These are phyloP conservation scores for Sarcocystis neurona DNA, from an alignment of 169 alveolate species.

Conservation along the genomic window DNA sequence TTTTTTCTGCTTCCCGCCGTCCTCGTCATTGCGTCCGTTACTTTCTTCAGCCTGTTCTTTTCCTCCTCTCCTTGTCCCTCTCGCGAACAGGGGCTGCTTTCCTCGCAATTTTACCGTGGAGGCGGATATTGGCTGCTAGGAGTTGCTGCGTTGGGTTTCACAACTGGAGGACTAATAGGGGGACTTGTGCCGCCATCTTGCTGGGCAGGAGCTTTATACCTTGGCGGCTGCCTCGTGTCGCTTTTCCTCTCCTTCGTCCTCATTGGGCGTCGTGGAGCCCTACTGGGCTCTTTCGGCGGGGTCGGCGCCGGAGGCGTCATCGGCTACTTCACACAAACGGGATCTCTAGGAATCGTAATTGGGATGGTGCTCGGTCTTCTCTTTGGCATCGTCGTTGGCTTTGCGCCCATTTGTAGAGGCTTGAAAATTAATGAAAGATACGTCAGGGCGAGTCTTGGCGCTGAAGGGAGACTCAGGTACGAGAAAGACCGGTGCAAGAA, in stretches of 20 bases:
- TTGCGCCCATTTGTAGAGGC: constrained; percentile 71
- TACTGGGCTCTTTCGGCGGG: constrained; percentile 61
- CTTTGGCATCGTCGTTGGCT: constrained; percentile 74
- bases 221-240: constrained; percentile 56
- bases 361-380: constrained; percentile 70
- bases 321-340: constrained; percentile 47
- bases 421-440: constrained; percentile 72
- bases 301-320: constrained; percentile 59
- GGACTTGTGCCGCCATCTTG: constrained; percentile 61
- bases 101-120: constrained; percentile 70
- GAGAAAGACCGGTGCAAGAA: no score
- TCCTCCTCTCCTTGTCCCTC: background rate
- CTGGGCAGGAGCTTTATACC: constrained; percentile 65
- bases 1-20: background rate
- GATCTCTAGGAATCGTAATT: constrained; percentile 58
- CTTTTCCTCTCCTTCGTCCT: constrained; percentile 33
- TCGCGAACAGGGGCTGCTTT: constrained; percentile 63
- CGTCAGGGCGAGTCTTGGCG: constrained; percentile 71
- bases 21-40: background rate
- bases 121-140: constrained; percentile 75
- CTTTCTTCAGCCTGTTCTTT: background rate
- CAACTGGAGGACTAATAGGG: constrained; percentile 55
- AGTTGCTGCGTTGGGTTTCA: constrained; percentile 42
- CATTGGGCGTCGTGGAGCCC: constrained; percentile 60
- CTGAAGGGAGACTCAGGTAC: no score